Conservation (phyloP, 768 basidiomycete species). For the Tulasnella sp. region DNA sequence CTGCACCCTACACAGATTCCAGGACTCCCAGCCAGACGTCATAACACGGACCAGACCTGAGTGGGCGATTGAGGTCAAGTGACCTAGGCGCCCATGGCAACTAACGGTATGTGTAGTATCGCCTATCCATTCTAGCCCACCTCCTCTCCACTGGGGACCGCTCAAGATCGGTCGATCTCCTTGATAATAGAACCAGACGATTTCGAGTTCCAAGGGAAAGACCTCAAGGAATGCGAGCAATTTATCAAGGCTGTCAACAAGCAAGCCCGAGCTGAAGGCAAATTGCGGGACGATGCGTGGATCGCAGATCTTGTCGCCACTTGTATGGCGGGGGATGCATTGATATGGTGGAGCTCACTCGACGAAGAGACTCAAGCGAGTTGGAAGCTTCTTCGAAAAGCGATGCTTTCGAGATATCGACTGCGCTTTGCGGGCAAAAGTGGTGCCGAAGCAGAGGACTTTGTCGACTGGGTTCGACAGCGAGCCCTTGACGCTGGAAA, state of each 20-base stretch:
- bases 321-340: neutral
- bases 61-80: too few relatives aligned
- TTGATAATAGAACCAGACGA: too few relatives aligned
- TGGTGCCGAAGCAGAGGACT: neutral
- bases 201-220: neutral
- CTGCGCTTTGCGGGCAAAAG: neutral
- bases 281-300: neutral
- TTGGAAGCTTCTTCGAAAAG: neutral
- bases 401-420: neutral
- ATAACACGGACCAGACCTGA: too few relatives aligned
- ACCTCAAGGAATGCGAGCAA: neutral
- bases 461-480: neutral
- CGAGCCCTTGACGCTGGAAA: neutral
- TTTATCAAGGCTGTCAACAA: neutral
- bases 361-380: neutral
- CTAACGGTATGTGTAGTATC: too few relatives aligned
- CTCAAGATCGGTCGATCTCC: too few relatives aligned
- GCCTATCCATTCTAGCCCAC: too few relatives aligned
- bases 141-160: too few relatives aligned
- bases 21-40: too few relatives aligned
- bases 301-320: neutral
- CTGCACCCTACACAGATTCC: too few relatives aligned
- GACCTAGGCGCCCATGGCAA: too few relatives aligned
- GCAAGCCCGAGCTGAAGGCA: slow-evolving; percentile 16
- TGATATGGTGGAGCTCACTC: neutral